These are phyloP conservation scores for Cerioporus squamosus DNA, from an alignment of 1,284 basidiomycete species.

Conservation along the genomic window DNA sequence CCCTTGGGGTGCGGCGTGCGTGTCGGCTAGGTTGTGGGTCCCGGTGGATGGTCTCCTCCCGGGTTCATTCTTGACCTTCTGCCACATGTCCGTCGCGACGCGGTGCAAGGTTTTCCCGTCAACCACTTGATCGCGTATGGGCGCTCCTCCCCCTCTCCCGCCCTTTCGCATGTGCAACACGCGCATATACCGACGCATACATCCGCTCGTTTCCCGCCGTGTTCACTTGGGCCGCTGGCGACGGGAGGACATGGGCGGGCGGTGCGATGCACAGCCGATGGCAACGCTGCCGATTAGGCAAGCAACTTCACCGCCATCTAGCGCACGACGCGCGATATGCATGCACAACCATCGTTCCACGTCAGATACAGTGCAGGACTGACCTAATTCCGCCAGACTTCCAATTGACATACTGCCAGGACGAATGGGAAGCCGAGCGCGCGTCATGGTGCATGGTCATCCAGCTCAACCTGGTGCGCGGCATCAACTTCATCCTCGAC, in stretches of 20 bases:
- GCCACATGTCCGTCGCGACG: too few species aligned
- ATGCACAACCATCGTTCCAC: background rate
- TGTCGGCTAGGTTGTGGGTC: too few species aligned
- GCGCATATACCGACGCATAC: background rate
- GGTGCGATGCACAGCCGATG: too few species aligned
- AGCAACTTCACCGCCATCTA: background rate
- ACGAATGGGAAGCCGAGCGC: constrained; percentile 70
- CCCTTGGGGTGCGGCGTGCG: background rate
- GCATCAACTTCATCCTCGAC: constrained; percentile 63
- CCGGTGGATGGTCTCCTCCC: too few species aligned
- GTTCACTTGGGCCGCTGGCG: background rate
- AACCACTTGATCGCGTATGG: too few species aligned
- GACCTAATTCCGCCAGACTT: constrained; percentile 53
- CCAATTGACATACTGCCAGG: constrained; percentile 67
- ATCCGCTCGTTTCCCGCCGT: background rate
- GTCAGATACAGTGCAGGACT: background rate
- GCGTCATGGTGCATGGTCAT: constrained; percentile 75
- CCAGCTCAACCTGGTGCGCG: constrained; percentile 75
- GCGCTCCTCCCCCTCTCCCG: background rate
- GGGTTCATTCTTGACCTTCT: too few species aligned
- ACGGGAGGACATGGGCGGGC: too few species aligned
- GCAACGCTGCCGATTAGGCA: background rate
- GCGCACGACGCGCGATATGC: background rate
- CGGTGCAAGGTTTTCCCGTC: too few species aligned
- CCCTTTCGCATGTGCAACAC: too few species aligned